A percentile compares a stretch with the other conserved stretches of the same genome.
Conservation (phyloP, 768 basidiomycete genomes). For the Tulasnella sp. region DNA sequence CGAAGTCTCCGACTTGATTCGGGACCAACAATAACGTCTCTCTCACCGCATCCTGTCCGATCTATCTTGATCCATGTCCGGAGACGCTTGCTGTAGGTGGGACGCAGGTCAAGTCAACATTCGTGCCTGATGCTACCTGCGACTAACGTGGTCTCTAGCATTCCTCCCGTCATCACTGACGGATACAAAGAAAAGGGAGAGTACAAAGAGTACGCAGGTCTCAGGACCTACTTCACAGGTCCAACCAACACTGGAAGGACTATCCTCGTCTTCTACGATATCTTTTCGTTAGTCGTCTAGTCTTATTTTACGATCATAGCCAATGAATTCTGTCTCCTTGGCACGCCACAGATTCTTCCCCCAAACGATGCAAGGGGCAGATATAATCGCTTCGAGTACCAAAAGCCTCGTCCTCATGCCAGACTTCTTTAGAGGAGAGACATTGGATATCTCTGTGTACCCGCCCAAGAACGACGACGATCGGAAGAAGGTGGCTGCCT, state of each 20-base stretch:
- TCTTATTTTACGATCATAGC: background rate
- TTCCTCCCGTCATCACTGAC: too few species aligned
- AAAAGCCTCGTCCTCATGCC: slow-evolving; percentile 53
- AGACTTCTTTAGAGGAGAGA: slow-evolving; percentile 47
- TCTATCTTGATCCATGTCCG: too few species aligned
- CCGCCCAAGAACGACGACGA: slow-evolving; percentile 46
- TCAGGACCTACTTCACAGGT: slow-evolving; percentile 30
- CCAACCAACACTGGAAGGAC: slow-evolving; percentile 38
- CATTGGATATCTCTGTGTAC: slow-evolving; percentile 40
- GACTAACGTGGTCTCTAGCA: too few species aligned
- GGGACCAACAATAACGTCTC: too few species aligned
- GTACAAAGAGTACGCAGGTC: too few species aligned
- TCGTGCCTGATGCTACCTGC: too few species aligned
- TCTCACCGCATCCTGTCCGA: too few species aligned
- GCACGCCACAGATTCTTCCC: slow-evolving; percentile 37
- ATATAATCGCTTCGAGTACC: slow-evolving; percentile 43
- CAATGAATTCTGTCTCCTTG: background rate
- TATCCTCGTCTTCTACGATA: slow-evolving; percentile 49
- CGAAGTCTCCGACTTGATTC: too few species aligned
- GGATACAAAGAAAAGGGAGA: too few species aligned
- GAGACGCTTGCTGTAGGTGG: too few species aligned
- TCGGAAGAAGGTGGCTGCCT: slow-evolving; percentile 38
- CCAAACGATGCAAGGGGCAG: slow-evolving; percentile 54
- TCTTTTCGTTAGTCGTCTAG: slow-evolving; percentile 39
- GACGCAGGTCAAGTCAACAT: too few species aligned